Percentiles rank a stretch among this genome's conserved stretches.
Conservation (phyloP, 768 basidiomycete species). For the Phanerochaete carnosa region DNA sequence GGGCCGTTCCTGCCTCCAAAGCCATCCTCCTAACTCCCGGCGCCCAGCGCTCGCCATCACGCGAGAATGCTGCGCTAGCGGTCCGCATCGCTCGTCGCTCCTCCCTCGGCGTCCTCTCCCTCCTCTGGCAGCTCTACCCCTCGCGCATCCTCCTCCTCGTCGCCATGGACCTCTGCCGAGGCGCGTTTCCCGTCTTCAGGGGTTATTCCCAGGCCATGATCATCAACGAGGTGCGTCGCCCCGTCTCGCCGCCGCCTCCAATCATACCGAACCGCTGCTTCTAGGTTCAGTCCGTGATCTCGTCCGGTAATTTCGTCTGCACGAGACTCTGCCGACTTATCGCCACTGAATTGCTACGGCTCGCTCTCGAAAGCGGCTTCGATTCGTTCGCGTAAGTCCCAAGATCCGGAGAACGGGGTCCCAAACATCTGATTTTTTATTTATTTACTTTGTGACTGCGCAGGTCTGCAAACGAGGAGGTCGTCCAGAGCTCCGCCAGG, state of each 20-base stretch:
- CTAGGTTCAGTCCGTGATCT: constrained; percentile 67
- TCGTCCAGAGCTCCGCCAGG: constrained; percentile 70
- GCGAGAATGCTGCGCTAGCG: constrained; percentile 56
- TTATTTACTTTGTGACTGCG: background rate
- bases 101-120: constrained; percentile 50
- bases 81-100: constrained; percentile 49
- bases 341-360: constrained; percentile 59
- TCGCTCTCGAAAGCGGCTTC: constrained; percentile 59
- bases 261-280: background rate
- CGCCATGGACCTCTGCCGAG: constrained; percentile 64
- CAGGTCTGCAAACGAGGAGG: constrained; percentile 66
- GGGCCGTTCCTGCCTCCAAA: constrained; percentile 11
- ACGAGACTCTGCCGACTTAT: constrained; percentile 55
- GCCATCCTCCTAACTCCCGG: constrained; percentile 46
- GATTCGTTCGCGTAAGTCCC: constrained; percentile 70
- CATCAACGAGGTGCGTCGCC: constrained; percentile 70
- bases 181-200: constrained; percentile 77
- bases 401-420: background rate
- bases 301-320: constrained; percentile 73
- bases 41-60: constrained; percentile 60
- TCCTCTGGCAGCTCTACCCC: constrained; percentile 57
- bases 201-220: constrained; percentile 86
- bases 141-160: constrained; percentile 70
- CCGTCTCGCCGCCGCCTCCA: background rate
- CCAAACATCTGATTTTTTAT: background rate